Conservation (phyloP, 2,329 filamentous ascomycete species). For the Cordyceps cicadae region DNA sequence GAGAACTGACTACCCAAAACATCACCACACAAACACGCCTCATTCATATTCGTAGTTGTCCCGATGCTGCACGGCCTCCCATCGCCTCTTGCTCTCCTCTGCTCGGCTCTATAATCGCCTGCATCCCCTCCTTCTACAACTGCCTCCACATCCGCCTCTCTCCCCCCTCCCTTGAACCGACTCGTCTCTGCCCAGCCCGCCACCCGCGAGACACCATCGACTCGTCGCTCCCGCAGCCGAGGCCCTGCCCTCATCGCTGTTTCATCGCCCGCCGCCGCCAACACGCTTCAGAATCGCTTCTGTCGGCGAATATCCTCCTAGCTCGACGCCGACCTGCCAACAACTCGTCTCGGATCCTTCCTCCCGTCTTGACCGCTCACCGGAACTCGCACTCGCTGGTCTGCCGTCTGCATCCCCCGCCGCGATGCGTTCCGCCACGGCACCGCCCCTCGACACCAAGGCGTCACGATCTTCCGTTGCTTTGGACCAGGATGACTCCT, state of each 20-base stretch:
- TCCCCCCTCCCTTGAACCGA: neutral
- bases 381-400: neutral
- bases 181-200: neutral
- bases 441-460: slow-evolving; percentile 14
- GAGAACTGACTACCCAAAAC: slow-evolving; percentile 2
- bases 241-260: slow-evolving; percentile 1
- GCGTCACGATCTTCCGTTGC: slow-evolving; percentile 18
- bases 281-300: neutral
- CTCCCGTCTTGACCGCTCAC: neutral
- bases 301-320: neutral
- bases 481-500: slow-evolving; percentile 45
- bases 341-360: neutral
- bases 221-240: neutral
- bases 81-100: neutral
- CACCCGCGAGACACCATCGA: neutral
- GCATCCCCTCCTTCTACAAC: neutral
- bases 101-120: neutral
- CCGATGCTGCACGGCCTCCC: neutral
- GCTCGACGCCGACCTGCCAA: neutral
- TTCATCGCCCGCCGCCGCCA: neutral
- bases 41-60: neutral
- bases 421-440: slow-evolving; percentile 15
- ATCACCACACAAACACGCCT: neutral
- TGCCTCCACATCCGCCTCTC: neutral
- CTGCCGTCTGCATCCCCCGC: neutral